phyloP scores from a whole-genome alignment of 2,329 filamentous ascomycete genomes.

The Microdochium trichocladiopsis region DNA sequence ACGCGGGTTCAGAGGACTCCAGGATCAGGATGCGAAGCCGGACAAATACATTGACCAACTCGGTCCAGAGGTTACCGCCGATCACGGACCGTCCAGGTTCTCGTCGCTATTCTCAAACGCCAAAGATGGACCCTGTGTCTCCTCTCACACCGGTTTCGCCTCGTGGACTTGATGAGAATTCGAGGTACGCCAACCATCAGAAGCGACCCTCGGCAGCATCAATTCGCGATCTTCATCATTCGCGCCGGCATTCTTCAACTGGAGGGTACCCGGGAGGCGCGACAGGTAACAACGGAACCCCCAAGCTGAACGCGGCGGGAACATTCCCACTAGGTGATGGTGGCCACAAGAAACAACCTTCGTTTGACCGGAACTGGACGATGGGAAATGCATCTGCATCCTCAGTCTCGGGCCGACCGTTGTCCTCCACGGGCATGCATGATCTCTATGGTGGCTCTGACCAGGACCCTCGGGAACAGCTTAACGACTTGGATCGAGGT shows the following conservation, averaged over 20 bases:
- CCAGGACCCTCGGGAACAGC: constrained; percentile 29
- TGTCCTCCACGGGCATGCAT: constrained; percentile 45
- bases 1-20: constrained; percentile 48
- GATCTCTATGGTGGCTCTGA: constrained; percentile 35
- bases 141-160: constrained; percentile 33
- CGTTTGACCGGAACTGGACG: constrained; percentile 66
- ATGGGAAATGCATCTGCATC: constrained; percentile 43
- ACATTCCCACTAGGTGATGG: constrained; percentile 31
- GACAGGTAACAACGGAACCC: constrained; percentile 22
- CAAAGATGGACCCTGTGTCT: constrained; percentile 37
- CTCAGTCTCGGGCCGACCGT: constrained; percentile 32
- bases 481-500: constrained; percentile 66
- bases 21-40: constrained; percentile 42
- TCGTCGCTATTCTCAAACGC: constrained; percentile 45
- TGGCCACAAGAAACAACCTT: constrained; percentile 57
- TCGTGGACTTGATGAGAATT: constrained; percentile 32
- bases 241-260: constrained; percentile 80
- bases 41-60: constrained; percentile 49
- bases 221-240: constrained; percentile 74
- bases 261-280: constrained; percentile 38
- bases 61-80: constrained; percentile 30
- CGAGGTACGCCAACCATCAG: constrained; percentile 39
- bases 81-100: constrained; percentile 38
- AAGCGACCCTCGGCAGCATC: constrained; percentile 73
- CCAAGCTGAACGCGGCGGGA: constrained; percentile 35